These are phyloP conservation scores for Phaffomyces opuntiae DNA, from an alignment of 805 yeast species.

Conservation along the genomic window DNA sequence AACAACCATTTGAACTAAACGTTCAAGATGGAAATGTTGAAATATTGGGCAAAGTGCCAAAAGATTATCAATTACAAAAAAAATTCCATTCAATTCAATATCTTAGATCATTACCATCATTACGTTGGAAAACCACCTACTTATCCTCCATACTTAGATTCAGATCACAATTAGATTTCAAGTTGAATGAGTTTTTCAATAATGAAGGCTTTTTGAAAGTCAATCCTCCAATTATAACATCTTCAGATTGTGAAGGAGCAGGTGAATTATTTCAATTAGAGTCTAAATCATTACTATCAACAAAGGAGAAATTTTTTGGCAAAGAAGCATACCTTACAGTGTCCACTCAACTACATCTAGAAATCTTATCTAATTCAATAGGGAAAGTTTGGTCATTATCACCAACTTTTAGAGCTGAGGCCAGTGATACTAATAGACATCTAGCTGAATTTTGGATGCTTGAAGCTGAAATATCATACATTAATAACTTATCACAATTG, in stretches of 20 bases:
- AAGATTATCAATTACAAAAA: constrained; percentile 76
- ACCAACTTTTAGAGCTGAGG: constrained; percentile 94
- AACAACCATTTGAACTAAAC: constrained; percentile 44
- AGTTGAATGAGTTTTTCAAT: constrained; percentile 48
- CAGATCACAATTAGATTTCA: constrained; percentile 58
- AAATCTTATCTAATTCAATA: constrained; percentile 66
- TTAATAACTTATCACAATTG: constrained; percentile 49
- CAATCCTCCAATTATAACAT: constrained; percentile 79
- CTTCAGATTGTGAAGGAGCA: constrained; percentile 96
- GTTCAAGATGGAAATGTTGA: constrained; percentile 27
- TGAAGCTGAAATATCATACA: constrained; percentile 81
- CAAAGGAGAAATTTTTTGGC: constrained; percentile 45
- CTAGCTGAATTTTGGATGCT: constrained; percentile 96
- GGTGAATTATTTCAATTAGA: constrained; percentile 77
- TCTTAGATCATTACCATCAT: constrained; percentile 65
- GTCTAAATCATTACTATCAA: constrained; percentile 21
- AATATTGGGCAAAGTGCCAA: constrained; percentile 56
- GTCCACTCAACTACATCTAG: constrained; percentile 87
- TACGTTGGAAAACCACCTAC: constrained; percentile 68
- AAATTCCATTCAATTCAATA: constrained; percentile 61
- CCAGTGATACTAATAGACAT: constrained; percentile 86
- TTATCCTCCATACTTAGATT: constrained; percentile 62
- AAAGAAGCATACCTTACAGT: constrained; percentile 73
- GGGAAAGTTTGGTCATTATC: constrained; percentile 81
- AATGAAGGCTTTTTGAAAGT: constrained; percentile 57